These are phyloP conservation scores for Pichia thaimueangensis DNA, from an alignment of 805 yeast genomes.

Conservation along the genomic window DNA sequence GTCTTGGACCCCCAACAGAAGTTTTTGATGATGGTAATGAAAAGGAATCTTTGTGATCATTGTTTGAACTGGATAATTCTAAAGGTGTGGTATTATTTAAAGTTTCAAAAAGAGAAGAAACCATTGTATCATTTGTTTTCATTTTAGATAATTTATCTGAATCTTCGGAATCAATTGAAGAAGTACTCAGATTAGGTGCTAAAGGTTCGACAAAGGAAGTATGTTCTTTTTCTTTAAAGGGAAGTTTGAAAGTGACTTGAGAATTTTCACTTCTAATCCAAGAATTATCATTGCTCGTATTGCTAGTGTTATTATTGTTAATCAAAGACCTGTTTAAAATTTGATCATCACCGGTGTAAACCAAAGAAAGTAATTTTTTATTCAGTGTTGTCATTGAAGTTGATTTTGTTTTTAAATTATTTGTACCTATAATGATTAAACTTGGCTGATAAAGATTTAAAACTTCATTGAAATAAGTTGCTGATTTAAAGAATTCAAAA, in stretches of 20 bases:
- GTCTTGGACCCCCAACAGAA: no score
- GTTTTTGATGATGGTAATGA: neutral
- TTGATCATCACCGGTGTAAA: slow-evolving; percentile 21
- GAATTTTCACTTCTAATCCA: slow-evolving; percentile 5
- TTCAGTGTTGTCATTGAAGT: slow-evolving; percentile 23
- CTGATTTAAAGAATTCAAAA: slow-evolving; percentile 48
- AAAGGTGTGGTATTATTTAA: slow-evolving; percentile 20
- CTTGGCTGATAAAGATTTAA: slow-evolving; percentile 54
- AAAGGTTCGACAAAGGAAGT: no score
- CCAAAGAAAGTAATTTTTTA: slow-evolving; percentile 23
- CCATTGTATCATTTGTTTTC: slow-evolving; percentile 23
- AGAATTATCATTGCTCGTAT: neutral
- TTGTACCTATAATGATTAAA: slow-evolving; percentile 39
- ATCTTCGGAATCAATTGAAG: neutral
- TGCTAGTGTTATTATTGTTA: neutral
- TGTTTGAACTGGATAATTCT: neutral
- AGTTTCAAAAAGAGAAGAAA: slow-evolving; percentile 19
- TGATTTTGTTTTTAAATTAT: slow-evolving; percentile 21
- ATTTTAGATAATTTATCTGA: slow-evolving; percentile 19
- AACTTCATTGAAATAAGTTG: slow-evolving; percentile 48
- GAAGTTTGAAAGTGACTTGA: slow-evolving; percentile 19
- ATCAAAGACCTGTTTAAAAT: neutral
- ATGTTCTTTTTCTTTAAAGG: slow-evolving; percentile 13
- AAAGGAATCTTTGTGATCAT: neutral
- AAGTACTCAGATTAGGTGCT: no score